Conservation (phyloP, 192 early-diverging fungal species). For the Coemansia sp. region DNA sequence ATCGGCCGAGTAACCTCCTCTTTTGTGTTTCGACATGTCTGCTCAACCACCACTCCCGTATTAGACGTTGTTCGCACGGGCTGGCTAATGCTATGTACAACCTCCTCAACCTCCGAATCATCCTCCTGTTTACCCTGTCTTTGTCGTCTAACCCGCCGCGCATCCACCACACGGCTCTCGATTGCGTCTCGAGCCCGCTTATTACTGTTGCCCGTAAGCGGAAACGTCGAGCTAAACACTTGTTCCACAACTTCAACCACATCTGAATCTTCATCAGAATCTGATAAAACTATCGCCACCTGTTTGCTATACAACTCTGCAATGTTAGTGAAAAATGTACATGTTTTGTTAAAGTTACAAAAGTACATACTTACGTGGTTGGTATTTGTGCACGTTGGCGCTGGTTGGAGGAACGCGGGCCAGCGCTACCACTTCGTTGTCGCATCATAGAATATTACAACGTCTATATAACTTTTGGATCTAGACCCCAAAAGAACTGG, state of each 20-base stretch:
- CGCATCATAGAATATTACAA: background rate
- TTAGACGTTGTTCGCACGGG: background rate
- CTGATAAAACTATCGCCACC: slow-evolving; percentile 5
- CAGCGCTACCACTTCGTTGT: background rate
- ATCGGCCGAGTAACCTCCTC: too few relatives aligned
- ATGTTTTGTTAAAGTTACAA: background rate
- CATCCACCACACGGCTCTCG: background rate
- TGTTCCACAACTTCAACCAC: slow-evolving; percentile 7
- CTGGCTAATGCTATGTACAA: background rate
- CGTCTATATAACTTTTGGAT: background rate
- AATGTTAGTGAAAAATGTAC: background rate
- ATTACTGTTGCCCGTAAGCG: background rate
- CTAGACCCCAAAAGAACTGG: background rate
- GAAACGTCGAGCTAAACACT: slow-evolving; percentile 13
- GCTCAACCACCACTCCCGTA: too few relatives aligned
- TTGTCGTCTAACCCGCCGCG: background rate
- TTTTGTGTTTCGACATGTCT: too few relatives aligned
- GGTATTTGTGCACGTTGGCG: background rate
- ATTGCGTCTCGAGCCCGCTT: background rate
- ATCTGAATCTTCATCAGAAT: slow-evolving; percentile 8
- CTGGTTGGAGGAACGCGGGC: background rate
- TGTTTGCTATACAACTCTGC: background rate
- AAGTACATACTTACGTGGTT: background rate
- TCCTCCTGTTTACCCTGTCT: background rate
- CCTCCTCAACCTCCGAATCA: background rate